These are phyloP conservation scores for Smittium culicis DNA, from an alignment of 371 early-diverging fungal genomes.

Conservation along the genomic window DNA sequence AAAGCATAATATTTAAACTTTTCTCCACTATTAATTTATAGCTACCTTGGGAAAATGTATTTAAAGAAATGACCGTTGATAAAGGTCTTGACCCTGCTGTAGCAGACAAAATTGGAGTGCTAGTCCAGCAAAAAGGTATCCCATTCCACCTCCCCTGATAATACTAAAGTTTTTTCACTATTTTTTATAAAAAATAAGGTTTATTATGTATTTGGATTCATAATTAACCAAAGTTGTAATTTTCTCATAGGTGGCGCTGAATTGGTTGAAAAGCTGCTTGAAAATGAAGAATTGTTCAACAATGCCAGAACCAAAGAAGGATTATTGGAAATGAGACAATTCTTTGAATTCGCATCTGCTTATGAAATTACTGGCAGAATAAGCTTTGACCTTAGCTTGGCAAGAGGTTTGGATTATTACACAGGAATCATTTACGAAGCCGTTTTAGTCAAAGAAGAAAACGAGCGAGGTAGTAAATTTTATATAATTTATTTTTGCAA, in stretches of 20 bases:
- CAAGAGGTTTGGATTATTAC: slow-evolving; percentile 98
- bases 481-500: no score
- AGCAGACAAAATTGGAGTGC: slow-evolving; percentile 82
- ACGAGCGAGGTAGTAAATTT: slow-evolving; percentile 2
- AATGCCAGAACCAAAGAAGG: slow-evolving; percentile 69
- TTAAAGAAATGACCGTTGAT: slow-evolving; percentile 85
- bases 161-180: no score
- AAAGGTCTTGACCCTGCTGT: slow-evolving; percentile 65
- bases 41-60: slow-evolving; percentile 86
- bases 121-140: slow-evolving; percentile 57
- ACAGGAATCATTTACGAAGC: slow-evolving; percentile 99
- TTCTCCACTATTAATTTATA: background rate
- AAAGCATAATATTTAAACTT: background rate
- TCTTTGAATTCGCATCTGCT: slow-evolving; percentile 79
- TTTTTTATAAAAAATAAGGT: no score
- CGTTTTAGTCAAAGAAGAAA: slow-evolving; percentile 43
- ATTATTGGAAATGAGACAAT: slow-evolving; percentile 69
- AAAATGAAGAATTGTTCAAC: slow-evolving; percentile 44
- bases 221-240: slow-evolving; percentile 56
- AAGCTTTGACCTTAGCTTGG: slow-evolving; percentile 90
- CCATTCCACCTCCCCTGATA: no score
- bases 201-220: slow-evolving; percentile 69
- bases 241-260: slow-evolving; percentile 44
- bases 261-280: slow-evolving; percentile 50
- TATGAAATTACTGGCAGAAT: slow-evolving; percentile 58